A percentile compares a stretch with the other conserved stretches of the same genome.
phyloP scores from a whole-genome alignment of 177 flowering plant genomes.

The Telopea speciosissima region DNA sequence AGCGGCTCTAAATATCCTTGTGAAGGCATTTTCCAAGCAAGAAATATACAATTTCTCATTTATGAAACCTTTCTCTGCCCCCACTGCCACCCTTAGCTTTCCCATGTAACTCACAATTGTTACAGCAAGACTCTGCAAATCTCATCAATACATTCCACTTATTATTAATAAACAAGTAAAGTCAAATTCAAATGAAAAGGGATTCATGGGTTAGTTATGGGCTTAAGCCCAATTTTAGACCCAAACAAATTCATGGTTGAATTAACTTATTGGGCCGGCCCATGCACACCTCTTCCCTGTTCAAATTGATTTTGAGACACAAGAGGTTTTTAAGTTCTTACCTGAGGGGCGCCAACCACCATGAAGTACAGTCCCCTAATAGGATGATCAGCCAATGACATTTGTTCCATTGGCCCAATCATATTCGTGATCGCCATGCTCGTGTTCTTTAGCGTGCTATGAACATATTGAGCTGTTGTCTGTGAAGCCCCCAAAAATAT shows the following conservation, averaged over 20 bases:
- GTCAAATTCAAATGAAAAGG: neutral
- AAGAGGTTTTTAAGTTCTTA: conserved; percentile 10
- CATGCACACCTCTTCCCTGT: neutral
- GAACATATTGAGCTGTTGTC: conserved; percentile 26
- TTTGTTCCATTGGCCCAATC: conserved; percentile 36
- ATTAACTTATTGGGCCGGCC: too few relatives aligned
- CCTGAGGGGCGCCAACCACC: conserved; percentile 35
- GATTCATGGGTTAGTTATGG: too few relatives aligned
- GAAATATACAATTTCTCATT: conserved; percentile 22
- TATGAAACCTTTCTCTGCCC: conserved; percentile 31
- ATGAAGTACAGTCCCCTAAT: conserved; percentile 35
- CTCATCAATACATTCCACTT: neutral
- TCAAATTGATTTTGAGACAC: too few relatives aligned
- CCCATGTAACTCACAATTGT: conserved; percentile 40
- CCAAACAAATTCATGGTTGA: too few relatives aligned
- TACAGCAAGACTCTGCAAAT: conserved; percentile 33
- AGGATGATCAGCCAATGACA: conserved; percentile 35
- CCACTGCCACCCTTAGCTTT: conserved; percentile 29
- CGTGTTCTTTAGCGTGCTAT: conserved; percentile 24
- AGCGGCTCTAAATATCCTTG: conserved; percentile 26
- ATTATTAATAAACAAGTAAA: too few relatives aligned
- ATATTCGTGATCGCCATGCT: conserved; percentile 39
- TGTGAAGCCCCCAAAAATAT: neutral
- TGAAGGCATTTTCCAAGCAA: conserved; percentile 32
- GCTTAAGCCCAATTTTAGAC: too few relatives aligned